These are phyloP conservation scores for Pseudopyrenochaeta lycopersici DNA, from an alignment of 2,329 filamentous ascomycete genomes.

Conservation along the genomic window DNA sequence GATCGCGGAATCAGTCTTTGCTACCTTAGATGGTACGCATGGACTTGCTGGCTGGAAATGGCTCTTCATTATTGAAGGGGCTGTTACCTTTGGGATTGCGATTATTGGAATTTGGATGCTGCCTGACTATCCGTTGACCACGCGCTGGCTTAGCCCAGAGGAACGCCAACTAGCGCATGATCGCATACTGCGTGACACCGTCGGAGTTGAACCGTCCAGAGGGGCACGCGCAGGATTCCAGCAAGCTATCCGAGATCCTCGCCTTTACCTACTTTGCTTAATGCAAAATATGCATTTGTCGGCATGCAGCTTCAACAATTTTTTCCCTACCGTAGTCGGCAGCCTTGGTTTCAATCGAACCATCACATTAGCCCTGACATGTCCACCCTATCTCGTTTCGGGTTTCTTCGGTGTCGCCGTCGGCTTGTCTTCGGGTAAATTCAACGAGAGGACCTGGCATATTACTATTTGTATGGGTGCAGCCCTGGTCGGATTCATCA, in stretches of 20 bases:
- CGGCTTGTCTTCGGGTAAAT: constrained; percentile 34
- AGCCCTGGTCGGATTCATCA: constrained; percentile 41
- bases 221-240: constrained; percentile 24
- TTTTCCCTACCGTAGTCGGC: constrained; percentile 44
- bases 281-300: constrained; percentile 30
- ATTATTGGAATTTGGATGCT: constrained; percentile 29
- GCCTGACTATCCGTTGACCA: constrained; percentile 40
- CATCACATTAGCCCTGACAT: constrained; percentile 37
- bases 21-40: constrained; percentile 48
- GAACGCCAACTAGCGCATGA: constrained; percentile 50
- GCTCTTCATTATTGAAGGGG: constrained; percentile 55
- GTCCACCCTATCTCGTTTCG: constrained; percentile 46
- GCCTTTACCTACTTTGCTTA: constrained; percentile 22
- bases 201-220: constrained; percentile 35
- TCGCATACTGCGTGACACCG: constrained; percentile 55
- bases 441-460: constrained; percentile 46
- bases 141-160: constrained; percentile 54
- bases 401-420: constrained; percentile 28
- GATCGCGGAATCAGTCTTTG: constrained; percentile 48
- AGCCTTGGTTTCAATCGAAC: constrained; percentile 42
- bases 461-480: constrained; percentile 35
- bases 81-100: constrained; percentile 35
- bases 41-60: constrained; percentile 55
- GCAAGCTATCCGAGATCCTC: constrained; percentile 20
- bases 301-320: constrained; percentile 35